A percentile compares a stretch with the other conserved stretches of the same genome.
Conservation (phyloP, 768 basidiomycete genomes). For the Kwoniella europaea region DNA sequence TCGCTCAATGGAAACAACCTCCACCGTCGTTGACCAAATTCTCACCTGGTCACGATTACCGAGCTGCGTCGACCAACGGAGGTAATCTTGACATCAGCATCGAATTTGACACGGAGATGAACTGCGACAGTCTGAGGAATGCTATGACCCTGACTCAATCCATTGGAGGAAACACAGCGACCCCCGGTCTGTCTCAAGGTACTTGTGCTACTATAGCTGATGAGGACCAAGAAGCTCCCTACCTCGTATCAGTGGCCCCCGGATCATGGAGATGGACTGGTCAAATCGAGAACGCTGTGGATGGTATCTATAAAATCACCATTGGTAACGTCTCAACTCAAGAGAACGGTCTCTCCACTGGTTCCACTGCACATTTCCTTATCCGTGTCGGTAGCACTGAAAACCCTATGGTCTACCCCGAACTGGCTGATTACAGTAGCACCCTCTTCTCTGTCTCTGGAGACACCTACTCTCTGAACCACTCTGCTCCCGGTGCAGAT, state of each 20-base stretch:
- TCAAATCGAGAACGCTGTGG: slow-evolving; percentile 74
- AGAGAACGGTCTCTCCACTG: slow-evolving; percentile 65
- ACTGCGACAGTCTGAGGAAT: slow-evolving; percentile 70
- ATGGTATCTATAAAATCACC: slow-evolving; percentile 78
- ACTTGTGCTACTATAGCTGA: slow-evolving; percentile 61
- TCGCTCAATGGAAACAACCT: slow-evolving; percentile 69
- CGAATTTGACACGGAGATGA: slow-evolving; percentile 80
- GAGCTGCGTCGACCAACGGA: slow-evolving; percentile 64
- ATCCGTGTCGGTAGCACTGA: slow-evolving; percentile 75
- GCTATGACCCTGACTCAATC: slow-evolving; percentile 72
- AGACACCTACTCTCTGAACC: slow-evolving; percentile 75
- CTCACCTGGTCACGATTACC: slow-evolving; percentile 82
- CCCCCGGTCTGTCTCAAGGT: slow-evolving; percentile 63
- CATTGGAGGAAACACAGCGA: slow-evolving; percentile 67
- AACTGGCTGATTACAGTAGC: slow-evolving; percentile 72
- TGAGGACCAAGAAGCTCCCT: slow-evolving; percentile 58
- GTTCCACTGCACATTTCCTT: slow-evolving; percentile 76
- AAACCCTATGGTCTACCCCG: slow-evolving; percentile 87
- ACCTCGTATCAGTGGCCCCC: slow-evolving; percentile 64
- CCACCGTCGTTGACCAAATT: slow-evolving; percentile 78
- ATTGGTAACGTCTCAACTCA: slow-evolving; percentile 66
- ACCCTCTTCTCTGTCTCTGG: slow-evolving; percentile 61
- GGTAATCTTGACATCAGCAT: slow-evolving; percentile 73
- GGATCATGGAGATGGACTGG: slow-evolving; percentile 76
- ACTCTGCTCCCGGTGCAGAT: slow-evolving; percentile 84